These are phyloP conservation scores for Onygena corvina DNA, from an alignment of 2,329 filamentous ascomycete genomes.

Conservation along the genomic window DNA sequence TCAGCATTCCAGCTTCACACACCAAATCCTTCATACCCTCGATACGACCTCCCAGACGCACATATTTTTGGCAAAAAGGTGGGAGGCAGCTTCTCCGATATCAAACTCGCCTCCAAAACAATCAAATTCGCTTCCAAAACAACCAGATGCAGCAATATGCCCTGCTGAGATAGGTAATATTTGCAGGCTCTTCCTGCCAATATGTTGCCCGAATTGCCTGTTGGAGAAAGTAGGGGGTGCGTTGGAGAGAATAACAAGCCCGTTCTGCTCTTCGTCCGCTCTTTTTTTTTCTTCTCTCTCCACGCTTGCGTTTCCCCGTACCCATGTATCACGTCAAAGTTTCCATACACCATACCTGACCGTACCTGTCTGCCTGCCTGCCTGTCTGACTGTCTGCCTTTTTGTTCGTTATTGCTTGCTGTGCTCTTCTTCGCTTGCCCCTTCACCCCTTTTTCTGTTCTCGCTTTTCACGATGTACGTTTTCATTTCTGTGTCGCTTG, in stretches of 20 bases:
- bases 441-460: slow-evolving; percentile 5
- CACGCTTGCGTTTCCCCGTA: slow-evolving; percentile 9
- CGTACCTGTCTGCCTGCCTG: background rate
- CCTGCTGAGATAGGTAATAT: slow-evolving; percentile 8
- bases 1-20: background rate
- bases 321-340: background rate
- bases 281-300: slow-evolving; percentile 12
- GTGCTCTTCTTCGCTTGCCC: background rate
- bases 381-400: background rate
- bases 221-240: slow-evolving; percentile 7
- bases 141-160: background rate
- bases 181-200: background rate
- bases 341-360: background rate
- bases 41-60: slow-evolving; percentile 7
- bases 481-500: background rate
- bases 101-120: background rate
- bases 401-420: background rate
- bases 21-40: slow-evolving; percentile 2
- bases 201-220: slow-evolving; percentile 9
- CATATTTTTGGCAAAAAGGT: slow-evolving; percentile 9
- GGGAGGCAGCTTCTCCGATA: slow-evolving; percentile 11
- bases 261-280: background rate
- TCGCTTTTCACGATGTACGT: background rate
- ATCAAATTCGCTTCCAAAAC: background rate
- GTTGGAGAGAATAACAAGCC: background rate